Base-by-base conservation (phyloP, 805 yeast genomes). In the Teunomyces stri region DNA sequence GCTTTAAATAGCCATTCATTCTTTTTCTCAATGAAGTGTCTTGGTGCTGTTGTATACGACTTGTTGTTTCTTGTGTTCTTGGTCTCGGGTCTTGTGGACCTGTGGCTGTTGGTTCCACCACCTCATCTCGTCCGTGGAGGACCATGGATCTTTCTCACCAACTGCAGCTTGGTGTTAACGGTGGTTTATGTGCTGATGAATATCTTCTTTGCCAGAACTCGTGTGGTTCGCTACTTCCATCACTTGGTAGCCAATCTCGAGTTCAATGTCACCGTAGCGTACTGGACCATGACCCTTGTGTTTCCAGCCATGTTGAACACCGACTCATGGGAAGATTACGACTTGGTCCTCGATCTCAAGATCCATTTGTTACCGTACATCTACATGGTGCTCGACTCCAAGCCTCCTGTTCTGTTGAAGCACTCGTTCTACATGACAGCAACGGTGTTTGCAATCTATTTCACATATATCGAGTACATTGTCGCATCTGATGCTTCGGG, bases 321-420 rank as follows among this genome's bases (percentile, higher is more conserved):
- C 3, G 18, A 18, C 9, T 58, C 51, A 15, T 39, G 54, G 6
- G 51, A 60, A 22, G 51, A 51, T n/a, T 56, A 61, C 7, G 42
- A 51, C 12, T 38, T 51, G 9, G 22, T 41, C 20, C 35, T 60
- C 25, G 66, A 62, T 45, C 42, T 61, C n/a, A 48, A 59, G 44
- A 56, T 61, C 31, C 68, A 63, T 45, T 41, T 58, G n/a, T 51
- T 60, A 22, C 68, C 68, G 3, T 63, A 57, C 44, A n/a, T 55
- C 3, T 49, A 55, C 41, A 49, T 62, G 36, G 25, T 60, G 11
- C 9, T 43, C 5, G 50, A 47, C 20, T 16, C 34, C 11, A 46
- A 31, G 34, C 30, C 34, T 4, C 9, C 6, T 34, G 42, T 45
- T n/a, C 11, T 36, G 29, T 46, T 41, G 39, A 21, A 15, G 10